Evolutionary conservation across 306 rosid species (phyloP).

Genomic region (Sesbania bispinosa): DNA sequence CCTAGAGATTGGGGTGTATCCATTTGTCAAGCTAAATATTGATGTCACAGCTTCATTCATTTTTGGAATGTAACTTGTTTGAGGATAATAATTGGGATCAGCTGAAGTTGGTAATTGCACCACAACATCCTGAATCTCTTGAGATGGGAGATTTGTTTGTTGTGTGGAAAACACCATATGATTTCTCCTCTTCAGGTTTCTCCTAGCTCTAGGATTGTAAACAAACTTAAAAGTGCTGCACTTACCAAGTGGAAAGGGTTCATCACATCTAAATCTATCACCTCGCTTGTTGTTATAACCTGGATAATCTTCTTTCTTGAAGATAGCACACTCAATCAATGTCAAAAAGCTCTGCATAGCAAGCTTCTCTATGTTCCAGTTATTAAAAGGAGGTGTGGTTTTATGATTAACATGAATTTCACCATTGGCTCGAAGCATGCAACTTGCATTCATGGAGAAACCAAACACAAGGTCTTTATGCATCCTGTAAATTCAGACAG

Average conservation of each 20-base stretch:
- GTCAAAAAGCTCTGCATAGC: conserved; percentile 26
- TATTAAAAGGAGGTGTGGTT: conserved; percentile 29
- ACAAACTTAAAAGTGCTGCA: conserved; percentile 55
- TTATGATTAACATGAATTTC: conserved; percentile 68
- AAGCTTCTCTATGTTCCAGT: conserved; percentile 41
- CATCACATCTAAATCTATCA: conserved; percentile 39
- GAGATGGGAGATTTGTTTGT: not conserved
- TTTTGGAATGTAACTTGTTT: not conserved
- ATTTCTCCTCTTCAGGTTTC: not conserved
- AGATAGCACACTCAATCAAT: conserved; percentile 29
- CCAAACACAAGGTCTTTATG: conserved; percentile 46
- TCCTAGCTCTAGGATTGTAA: not conserved
- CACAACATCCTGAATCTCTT: not conserved
- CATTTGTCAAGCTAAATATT: not conserved
- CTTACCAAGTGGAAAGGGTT: conserved; percentile 49
- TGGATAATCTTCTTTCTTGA: conserved; percentile 47
- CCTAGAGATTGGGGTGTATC: not conserved
- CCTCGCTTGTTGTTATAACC: conserved; percentile 61
- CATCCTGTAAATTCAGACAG: conserved; percentile 44
- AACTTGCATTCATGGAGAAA: conserved; percentile 46
- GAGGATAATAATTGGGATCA: conserved; percentile 20
- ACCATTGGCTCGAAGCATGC: conserved; percentile 47
- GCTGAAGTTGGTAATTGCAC: not conserved
- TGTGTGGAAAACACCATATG: not conserved
- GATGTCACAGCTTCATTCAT: not conserved